Evolutionary conservation across 169 alveolate species (phyloP).

Genomic region (Fabrea salina): DNA sequence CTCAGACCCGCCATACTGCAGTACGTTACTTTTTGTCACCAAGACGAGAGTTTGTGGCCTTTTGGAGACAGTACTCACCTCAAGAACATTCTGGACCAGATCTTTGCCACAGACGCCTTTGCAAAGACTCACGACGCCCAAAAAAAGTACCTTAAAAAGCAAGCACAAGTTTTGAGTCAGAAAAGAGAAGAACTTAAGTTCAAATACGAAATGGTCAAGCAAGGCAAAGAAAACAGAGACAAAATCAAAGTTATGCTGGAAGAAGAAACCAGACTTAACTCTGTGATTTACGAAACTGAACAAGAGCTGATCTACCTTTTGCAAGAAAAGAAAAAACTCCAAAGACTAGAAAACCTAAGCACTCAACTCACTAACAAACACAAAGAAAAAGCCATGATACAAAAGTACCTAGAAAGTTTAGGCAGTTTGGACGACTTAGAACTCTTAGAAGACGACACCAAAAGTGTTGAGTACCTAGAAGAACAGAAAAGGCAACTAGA

Average conservation of each 20-base stretch:
- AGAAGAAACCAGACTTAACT: background rate
- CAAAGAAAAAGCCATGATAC: too few species aligned
- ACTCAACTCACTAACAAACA: too few species aligned
- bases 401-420: too few species aligned
- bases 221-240: slow-evolving; percentile 59
- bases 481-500: too few species aligned
- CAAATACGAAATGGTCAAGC: slow-evolving; percentile 43
- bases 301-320: background rate
- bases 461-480: background rate
- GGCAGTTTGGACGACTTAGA: background rate
- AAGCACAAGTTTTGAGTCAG: slow-evolving; percentile 49
- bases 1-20: slow-evolving; percentile 67
- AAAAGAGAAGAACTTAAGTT: slow-evolving; percentile 39
- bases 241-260: slow-evolving; percentile 34
- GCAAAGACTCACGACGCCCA: slow-evolving; percentile 67
- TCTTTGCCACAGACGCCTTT: slow-evolving; percentile 70
- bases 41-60: slow-evolving; percentile 80
- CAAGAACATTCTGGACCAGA: slow-evolving; percentile 76
- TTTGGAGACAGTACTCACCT: slow-evolving; percentile 67
- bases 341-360: background rate
- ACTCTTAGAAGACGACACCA: background rate
- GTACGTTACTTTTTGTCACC: slow-evolving; percentile 77
- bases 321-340: background rate
- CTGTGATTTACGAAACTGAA: background rate
- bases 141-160: slow-evolving; percentile 50